Evolutionary conservation across 768 basidiomycete genomes (phyloP).

Genomic region (Pleurotus platypus): DNA sequence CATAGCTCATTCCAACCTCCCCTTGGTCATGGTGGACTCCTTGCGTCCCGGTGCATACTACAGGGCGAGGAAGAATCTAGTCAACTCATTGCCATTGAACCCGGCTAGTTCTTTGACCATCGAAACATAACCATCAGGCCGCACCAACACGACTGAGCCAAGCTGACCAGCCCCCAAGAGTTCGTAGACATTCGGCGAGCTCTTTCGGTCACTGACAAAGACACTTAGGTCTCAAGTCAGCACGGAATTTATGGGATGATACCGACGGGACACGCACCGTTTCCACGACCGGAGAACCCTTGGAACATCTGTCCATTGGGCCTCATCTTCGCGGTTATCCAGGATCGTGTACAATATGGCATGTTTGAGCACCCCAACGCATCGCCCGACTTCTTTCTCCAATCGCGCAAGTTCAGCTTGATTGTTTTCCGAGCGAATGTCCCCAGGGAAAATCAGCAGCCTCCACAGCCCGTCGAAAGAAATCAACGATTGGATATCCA

Average conservation of each 20-base stretch:
- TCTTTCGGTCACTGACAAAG: background rate
- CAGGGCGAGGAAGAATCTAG: too few species aligned
- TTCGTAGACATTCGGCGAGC: background rate
- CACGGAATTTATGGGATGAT: too few species aligned
- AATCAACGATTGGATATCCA: conserved; percentile 13
- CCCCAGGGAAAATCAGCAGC: conserved; percentile 13
- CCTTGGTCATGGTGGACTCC: too few species aligned
- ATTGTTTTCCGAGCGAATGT: conserved; percentile 1
- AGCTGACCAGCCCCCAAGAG: background rate
- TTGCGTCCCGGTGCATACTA: too few species aligned
- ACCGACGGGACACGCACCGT: background rate
- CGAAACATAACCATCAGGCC: background rate
- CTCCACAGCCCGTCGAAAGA: conserved; percentile 14
- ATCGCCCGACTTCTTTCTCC: background rate
- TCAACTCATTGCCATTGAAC: background rate
- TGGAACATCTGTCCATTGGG: background rate
- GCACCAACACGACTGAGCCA: background rate
- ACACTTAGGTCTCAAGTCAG: background rate
- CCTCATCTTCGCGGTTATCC: background rate
- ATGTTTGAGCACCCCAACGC: background rate
- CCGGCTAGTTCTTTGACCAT: background rate
- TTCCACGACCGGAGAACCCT: background rate
- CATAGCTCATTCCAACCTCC: too few species aligned
- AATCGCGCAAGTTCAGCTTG: background rate
- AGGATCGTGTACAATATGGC: background rate